These are phyloP conservation scores for Irpex lacteus DNA, from an alignment of 1,284 basidiomycete genomes.

Conservation along the genomic window DNA sequence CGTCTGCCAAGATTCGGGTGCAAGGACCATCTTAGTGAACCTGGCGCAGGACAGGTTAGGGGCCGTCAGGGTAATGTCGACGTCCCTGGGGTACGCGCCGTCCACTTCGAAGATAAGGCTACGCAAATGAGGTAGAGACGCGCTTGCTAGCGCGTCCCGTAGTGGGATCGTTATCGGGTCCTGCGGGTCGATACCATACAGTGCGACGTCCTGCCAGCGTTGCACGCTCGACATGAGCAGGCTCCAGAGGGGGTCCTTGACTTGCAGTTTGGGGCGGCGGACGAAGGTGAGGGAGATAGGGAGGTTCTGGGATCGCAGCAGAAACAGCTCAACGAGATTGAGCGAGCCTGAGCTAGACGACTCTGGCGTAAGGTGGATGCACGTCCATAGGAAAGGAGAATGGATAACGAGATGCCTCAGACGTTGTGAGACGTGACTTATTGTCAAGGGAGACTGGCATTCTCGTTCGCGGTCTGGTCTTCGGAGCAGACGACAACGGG, in stretches of 20 bases:
- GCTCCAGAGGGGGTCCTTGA: neutral
- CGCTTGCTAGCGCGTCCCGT: neutral
- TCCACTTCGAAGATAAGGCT: neutral
- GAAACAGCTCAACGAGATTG: constrained; percentile 1
- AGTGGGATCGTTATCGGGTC: neutral
- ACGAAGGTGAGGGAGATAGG: constrained; percentile 7
- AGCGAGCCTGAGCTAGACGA: neutral
- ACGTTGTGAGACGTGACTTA: constrained; percentile 10
- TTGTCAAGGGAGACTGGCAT: constrained; percentile 1
- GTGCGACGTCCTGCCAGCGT: neutral
- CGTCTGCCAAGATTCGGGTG: neutral
- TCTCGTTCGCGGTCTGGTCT: neutral
- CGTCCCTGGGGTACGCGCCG: neutral
- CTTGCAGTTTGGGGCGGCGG: neutral
- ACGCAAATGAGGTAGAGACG: neutral
- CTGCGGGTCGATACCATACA: neutral
- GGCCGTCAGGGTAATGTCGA: neutral
- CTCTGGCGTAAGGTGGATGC: constrained; percentile 6
- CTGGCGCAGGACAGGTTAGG: neutral
- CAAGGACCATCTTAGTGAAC: neutral
- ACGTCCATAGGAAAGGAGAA: constrained; percentile 5
- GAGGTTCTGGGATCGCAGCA: neutral
- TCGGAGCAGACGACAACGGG: constrained; percentile 6
- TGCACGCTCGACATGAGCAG: neutral
- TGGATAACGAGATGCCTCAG: constrained; percentile 1